phyloP scores from a whole-genome alignment of 345 rosid species.

The Linum usitatissimum region DNA sequence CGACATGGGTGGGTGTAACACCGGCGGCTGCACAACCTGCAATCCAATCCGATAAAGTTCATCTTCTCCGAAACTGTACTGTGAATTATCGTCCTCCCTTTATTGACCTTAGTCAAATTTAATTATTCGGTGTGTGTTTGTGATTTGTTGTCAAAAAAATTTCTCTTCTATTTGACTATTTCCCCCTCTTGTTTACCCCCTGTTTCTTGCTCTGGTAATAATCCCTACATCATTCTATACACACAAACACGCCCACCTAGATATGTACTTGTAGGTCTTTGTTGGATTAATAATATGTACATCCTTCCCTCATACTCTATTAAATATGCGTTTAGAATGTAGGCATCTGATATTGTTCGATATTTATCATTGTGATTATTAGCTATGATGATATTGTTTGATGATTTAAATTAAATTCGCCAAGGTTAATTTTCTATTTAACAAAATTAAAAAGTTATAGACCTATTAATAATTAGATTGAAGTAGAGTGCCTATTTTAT shows the following conservation, averaged over 20 bases:
- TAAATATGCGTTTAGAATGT: constrained; percentile 3
- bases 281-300: constrained; percentile 10
- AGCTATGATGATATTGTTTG: too few species aligned
- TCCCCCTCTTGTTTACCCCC: neutral
- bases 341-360: neutral
- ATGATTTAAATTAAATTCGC: too few species aligned
- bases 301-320: constrained; percentile 66
- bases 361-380: too few species aligned
- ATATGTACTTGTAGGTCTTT: too few species aligned
- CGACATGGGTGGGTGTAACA: constrained; percentile 67
- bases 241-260: too few species aligned
- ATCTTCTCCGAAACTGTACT: constrained; percentile 78
- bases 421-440: too few species aligned
- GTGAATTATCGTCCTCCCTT: constrained; percentile 52
- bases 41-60: constrained; percentile 64
- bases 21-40: constrained; percentile 83
- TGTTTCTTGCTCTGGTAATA: neutral
- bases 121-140: neutral
- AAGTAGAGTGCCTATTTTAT: too few species aligned
- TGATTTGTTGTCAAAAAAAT: neutral
- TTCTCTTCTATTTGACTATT: neutral
- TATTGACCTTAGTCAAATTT: constrained; percentile 33
- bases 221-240: neutral
- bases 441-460: too few species aligned
- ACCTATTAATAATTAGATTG: too few species aligned